Conservation (phyloP, 495 filamentous ascomycete species). For the Durotheca rogersii region DNA sequence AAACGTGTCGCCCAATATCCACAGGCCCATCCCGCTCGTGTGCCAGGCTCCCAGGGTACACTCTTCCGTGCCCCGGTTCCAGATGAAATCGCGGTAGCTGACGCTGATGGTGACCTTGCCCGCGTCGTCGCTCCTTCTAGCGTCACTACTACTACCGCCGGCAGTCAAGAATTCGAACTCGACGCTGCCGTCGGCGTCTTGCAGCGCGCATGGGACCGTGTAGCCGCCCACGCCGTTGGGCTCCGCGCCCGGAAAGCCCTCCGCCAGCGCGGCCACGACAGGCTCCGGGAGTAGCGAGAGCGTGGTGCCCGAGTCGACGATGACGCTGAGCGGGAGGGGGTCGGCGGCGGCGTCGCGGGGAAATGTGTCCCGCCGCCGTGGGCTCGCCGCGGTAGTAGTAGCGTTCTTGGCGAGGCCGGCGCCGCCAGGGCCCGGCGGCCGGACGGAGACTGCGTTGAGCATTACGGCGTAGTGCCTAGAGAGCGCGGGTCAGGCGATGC, state of each 20-base stretch:
- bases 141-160: constrained; percentile 27
- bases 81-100: constrained; percentile 64
- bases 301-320: constrained; percentile 70
- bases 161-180: constrained; percentile 56
- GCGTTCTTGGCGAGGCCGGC: background rate
- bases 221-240: constrained; percentile 55
- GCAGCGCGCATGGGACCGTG: constrained; percentile 61
- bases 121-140: constrained; percentile 11
- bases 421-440: constrained; percentile 15
- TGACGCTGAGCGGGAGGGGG: constrained; percentile 53
- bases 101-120: constrained; percentile 54
- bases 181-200: constrained; percentile 54
- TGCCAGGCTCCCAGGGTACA: constrained; percentile 54
- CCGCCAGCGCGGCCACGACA: constrained; percentile 55
- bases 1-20: constrained; percentile 74
- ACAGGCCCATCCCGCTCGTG: constrained; percentile 31
- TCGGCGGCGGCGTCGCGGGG: constrained; percentile 33
- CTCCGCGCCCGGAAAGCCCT: constrained; percentile 48
- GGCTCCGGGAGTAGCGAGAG: constrained; percentile 65
- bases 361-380: background rate
- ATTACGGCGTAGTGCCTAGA: constrained; percentile 48
- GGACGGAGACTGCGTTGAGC: constrained; percentile 61
- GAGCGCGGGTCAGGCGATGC: too few species aligned
- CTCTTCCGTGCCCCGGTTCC: constrained; percentile 42
- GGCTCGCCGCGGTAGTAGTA: constrained; percentile 11